Evolutionary conservation across 371 early-diverging fungal species (phyloP).

Genomic region (Mucor circinelloides): DNA sequence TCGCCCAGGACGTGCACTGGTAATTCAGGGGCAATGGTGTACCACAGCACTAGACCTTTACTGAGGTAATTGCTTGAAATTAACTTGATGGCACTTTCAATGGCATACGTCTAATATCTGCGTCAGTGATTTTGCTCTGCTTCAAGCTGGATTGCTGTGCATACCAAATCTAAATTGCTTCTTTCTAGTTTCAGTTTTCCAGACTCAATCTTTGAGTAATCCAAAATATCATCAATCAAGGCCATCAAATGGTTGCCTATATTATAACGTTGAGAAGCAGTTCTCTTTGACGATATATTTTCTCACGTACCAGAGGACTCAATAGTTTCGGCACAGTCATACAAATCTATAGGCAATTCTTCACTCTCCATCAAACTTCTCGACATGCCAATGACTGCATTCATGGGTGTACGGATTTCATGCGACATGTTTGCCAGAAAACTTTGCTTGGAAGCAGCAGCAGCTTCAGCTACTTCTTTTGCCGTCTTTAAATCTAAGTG

Average conservation of each 20-base stretch:
- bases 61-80: slow-evolving; percentile 19
- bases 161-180: slow-evolving; percentile 21
- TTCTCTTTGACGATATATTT: too few species aligned
- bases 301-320: slow-evolving; percentile 18
- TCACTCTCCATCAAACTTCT: slow-evolving; percentile 51
- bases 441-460: slow-evolving; percentile 55
- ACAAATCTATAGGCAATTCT: slow-evolving; percentile 50
- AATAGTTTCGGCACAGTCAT: slow-evolving; percentile 54
- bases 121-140: not conserved
- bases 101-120: slow-evolving; percentile 10
- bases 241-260: slow-evolving; percentile 16
- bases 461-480: slow-evolving; percentile 57
- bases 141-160: not conserved
- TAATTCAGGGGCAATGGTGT: slow-evolving; percentile 46
- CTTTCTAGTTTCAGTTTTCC: slow-evolving; percentile 42
- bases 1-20: slow-evolving; percentile 45
- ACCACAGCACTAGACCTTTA: slow-evolving; percentile 50
- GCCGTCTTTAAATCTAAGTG: slow-evolving; percentile 46
- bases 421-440: slow-evolving; percentile 68
- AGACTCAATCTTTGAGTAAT: slow-evolving; percentile 59
- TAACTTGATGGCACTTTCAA: slow-evolving; percentile 26
- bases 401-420: slow-evolving; percentile 57
- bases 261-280: too few species aligned
- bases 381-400: slow-evolving; percentile 64
- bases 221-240: slow-evolving; percentile 42